Percentiles rank a stretch among this genome's conserved stretches.
Conservation (phyloP, 176 grass and related monocot species). For the Cenchrus americanus region DNA sequence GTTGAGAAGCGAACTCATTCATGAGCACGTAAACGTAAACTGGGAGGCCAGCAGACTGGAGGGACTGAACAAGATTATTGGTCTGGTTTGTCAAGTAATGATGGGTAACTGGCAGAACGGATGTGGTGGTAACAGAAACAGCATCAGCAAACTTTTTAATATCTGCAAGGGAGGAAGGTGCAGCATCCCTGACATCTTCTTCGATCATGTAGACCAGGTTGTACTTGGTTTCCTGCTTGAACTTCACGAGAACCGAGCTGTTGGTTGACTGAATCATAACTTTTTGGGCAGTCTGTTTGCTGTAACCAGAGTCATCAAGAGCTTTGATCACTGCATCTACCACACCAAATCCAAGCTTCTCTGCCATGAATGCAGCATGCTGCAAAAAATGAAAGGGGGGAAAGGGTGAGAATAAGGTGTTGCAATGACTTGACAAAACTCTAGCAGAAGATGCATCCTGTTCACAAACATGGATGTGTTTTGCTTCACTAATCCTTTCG, state of each 20-base stretch:
- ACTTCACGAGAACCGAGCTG: slow-evolving; percentile 74
- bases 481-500: too few relatives aligned
- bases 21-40: slow-evolving; percentile 76
- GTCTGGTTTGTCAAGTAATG: slow-evolving; percentile 53
- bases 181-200: slow-evolving; percentile 61
- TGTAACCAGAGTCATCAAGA: slow-evolving; percentile 70
- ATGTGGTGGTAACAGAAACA: slow-evolving; percentile 55
- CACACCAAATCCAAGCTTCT: slow-evolving; percentile 69
- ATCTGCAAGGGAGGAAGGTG: slow-evolving; percentile 58
- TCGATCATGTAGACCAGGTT: slow-evolving; percentile 80
- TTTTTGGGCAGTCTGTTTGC: slow-evolving; percentile 61
- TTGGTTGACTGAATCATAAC: slow-evolving; percentile 83
- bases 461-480: too few relatives aligned
- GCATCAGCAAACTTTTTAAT: slow-evolving; percentile 77
- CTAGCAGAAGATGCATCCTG: too few relatives aligned
- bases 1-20: slow-evolving; percentile 81
- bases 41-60: slow-evolving; percentile 60
- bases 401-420: background rate
- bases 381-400: slow-evolving; percentile 32
- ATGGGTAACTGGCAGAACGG: slow-evolving; percentile 43
- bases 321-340: slow-evolving; percentile 68
- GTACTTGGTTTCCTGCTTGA: slow-evolving; percentile 83
- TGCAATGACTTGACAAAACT: background rate
- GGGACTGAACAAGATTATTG: slow-evolving; percentile 48
- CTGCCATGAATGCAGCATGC: slow-evolving; percentile 78